Base-by-base conservation (phyloP, 352 stramenopile species). In the Pythium sp. region DNA sequence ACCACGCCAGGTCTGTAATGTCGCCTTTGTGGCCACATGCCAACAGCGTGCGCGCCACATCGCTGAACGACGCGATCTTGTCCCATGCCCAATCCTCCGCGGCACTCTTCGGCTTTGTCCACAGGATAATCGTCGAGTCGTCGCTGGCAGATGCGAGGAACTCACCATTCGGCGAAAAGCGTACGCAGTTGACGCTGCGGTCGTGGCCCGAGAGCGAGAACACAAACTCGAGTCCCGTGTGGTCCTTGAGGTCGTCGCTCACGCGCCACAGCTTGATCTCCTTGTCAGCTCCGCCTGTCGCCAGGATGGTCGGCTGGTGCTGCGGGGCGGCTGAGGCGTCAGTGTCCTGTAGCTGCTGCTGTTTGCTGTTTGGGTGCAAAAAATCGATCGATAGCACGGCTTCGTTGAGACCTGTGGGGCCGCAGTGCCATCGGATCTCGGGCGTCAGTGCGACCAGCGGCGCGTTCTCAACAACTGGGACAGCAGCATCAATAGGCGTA, bases 1-100 rank as follows among this genome's bases (percentile, higher is more conserved):
- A 97, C 96, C 96, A 99, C 8, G 89, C 86, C 14, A 98, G 72
- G 75, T 98, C 91, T 28, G 93, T 97, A 73, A 98, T 96, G 69
- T 97, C 92, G 20, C 89, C 89, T 72, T 94, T 94, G 78, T 95
- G 89, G 14, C 86, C 90, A 34, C 87, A 87, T 6, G 82, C 76
- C 30, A 97, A 75, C 58, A 95, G 81, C 32, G 72, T 87, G 63
- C 87, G 86, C 34, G 82, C 79, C 55, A 97, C 79, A 64, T 94
- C 87, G 63, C 86, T 93, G 57, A 92, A 85, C 28, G 81, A 93
- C 64, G 77, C 75, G 74, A 94, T 91, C 30, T 70, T 83, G 73
- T 89, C 79, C 89, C 86, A 97, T 28, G 78, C 71, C 86, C 87
- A 94, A 71, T 89, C 79, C 41, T 78, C 73, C 0, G 58, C 74